Conservation (phyloP, 73 alveolate species). For the Breviolum minutum region DNA sequence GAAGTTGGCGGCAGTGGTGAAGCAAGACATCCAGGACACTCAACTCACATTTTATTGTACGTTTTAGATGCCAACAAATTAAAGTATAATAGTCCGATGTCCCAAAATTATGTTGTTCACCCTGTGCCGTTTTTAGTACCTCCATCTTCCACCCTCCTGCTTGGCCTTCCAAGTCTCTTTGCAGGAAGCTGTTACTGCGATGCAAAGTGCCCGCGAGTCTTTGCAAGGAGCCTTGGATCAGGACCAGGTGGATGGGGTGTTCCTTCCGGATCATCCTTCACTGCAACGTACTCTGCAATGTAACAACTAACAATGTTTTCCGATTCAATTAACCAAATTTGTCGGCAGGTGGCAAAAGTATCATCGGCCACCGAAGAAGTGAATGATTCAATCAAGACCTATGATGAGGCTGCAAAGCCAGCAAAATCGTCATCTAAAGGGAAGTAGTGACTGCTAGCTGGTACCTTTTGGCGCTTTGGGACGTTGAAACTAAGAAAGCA, state of each 20-base stretch:
- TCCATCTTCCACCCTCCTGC: too few species aligned
- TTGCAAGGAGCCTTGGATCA: slow-evolving; percentile 1
- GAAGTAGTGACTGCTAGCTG: not conserved
- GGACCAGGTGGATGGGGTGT: not conserved
- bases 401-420: slow-evolving; percentile 5
- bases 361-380: not conserved
- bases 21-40: not conserved
- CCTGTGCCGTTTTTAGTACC: not conserved
- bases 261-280: not conserved
- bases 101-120: not conserved
- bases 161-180: too few species aligned
- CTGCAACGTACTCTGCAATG: too few species aligned
- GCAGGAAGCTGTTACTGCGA: not conserved
- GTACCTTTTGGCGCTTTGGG: not conserved
- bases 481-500: not conserved
- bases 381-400: not conserved
- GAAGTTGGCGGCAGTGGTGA: not conserved
- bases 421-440: not conserved
- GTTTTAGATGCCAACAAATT: not conserved
- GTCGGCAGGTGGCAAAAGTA: not conserved
- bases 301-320: not conserved
- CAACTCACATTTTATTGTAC: not conserved
- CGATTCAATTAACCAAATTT: not conserved
- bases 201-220: not conserved
- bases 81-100: not conserved